These are phyloP conservation scores for Crucihimalaya himalaica DNA, from an alignment of 345 rosid species.

Conservation along the genomic window DNA sequence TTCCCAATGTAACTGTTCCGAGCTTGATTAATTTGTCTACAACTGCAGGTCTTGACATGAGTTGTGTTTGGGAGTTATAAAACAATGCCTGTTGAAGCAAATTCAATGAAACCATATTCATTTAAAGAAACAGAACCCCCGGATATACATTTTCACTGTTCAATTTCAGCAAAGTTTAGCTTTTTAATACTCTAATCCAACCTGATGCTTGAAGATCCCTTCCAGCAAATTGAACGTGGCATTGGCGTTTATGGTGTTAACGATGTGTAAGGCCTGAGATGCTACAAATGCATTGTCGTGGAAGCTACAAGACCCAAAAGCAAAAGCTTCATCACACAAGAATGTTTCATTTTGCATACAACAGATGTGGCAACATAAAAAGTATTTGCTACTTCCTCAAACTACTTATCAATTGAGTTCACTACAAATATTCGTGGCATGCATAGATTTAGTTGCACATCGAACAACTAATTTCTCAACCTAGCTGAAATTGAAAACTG, in stretches of 20 bases:
- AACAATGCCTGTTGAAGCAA: conserved; percentile 56
- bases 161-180: neutral
- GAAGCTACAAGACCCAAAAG: conserved; percentile 53
- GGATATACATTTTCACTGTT: neutral
- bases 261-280: conserved; percentile 83
- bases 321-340: conserved; percentile 4
- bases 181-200: conserved; percentile 31
- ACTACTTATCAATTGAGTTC: neutral
- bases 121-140: neutral
- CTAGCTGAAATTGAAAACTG: neutral
- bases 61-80: conserved; percentile 60
- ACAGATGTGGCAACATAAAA: neutral
- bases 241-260: conserved; percentile 48
- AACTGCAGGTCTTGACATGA: conserved; percentile 57
- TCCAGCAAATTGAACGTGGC: conserved; percentile 70
- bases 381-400: neutral
- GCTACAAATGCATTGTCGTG: conserved; percentile 83
- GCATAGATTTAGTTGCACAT: conserved; percentile 1
- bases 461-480: conserved; percentile 1
- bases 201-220: conserved; percentile 76
- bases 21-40: conserved; percentile 59
- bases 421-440: neutral
- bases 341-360: neutral
- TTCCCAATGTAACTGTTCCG: conserved; percentile 55
- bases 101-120: neutral